Conservation (phyloP, 345 rosid species). For the Hirschfeldia incana region DNA sequence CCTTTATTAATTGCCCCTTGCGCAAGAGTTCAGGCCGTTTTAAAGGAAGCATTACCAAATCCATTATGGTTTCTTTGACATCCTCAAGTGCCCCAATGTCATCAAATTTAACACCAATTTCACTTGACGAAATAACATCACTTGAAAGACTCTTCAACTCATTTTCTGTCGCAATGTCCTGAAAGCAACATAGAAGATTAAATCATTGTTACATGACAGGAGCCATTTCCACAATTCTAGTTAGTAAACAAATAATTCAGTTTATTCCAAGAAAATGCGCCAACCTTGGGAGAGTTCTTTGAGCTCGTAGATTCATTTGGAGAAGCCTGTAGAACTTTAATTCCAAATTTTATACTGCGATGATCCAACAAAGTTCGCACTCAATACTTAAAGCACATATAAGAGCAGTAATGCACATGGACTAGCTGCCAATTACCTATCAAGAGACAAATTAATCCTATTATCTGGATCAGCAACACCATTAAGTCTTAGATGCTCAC, state of each 20-base stretch:
- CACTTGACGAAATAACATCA: constrained; percentile 81
- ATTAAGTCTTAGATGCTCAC: constrained; percentile 77
- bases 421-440: constrained; percentile 55
- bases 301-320: constrained; percentile 74
- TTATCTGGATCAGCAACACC: constrained; percentile 59
- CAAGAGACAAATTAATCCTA: constrained; percentile 61
- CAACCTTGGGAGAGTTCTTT: constrained; percentile 72
- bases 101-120: constrained; percentile 86
- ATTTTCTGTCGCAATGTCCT: constrained; percentile 88
- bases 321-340: constrained; percentile 60
- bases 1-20: constrained; percentile 88
- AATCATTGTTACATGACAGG: not conserved
- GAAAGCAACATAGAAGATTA: constrained; percentile 25
- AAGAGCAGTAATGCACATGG: not conserved
- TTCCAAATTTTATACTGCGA: constrained; percentile 76
- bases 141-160: constrained; percentile 79
- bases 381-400: constrained; percentile 5
- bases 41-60: constrained; percentile 90
- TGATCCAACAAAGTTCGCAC: constrained; percentile 24
- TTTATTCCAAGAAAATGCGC: constrained; percentile 7
- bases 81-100: constrained; percentile 92
- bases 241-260: constrained; percentile 5
- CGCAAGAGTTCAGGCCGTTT: constrained; percentile 89
- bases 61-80: constrained; percentile 86
- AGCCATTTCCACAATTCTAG: constrained; percentile 1